phyloP scores from a whole-genome alignment of 768 basidiomycete genomes.

The Phylloporus arenicola region DNA sequence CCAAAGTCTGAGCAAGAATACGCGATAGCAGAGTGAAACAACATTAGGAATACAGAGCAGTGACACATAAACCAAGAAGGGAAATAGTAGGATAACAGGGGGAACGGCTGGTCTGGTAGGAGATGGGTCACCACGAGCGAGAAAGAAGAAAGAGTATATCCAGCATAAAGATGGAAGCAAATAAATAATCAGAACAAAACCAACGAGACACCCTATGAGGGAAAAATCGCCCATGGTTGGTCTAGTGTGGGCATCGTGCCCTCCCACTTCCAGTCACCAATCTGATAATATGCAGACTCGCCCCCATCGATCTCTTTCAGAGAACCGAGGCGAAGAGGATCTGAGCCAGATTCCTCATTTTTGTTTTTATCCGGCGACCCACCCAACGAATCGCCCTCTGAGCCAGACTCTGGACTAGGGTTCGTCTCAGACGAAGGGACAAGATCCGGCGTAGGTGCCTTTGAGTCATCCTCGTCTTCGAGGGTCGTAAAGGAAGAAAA shows the following conservation, averaged over 20 bases:
- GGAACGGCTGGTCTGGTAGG: constrained; percentile 14
- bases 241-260: constrained; percentile 59
- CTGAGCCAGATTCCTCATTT: constrained; percentile 44
- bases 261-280: constrained; percentile 67
- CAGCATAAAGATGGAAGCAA: constrained; percentile 38
- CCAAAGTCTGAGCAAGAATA: constrained; percentile 34
- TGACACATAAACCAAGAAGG: constrained; percentile 40
- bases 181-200: constrained; percentile 35
- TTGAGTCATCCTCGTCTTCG: constrained; percentile 57
- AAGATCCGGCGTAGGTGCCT: constrained; percentile 72
- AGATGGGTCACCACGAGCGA: constrained; percentile 20
- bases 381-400: constrained; percentile 52
- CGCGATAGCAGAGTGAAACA: constrained; percentile 57
- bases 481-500: constrained; percentile 53
- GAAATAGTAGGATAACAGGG: constrained; percentile 34
- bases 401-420: constrained; percentile 69
- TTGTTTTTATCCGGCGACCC: constrained; percentile 46
- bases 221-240: constrained; percentile 69
- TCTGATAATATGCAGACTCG: constrained; percentile 60
- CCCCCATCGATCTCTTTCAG: constrained; percentile 74
- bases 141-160: constrained; percentile 33
- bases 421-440: constrained; percentile 67
- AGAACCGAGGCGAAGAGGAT: constrained; percentile 52
- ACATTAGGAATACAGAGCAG: constrained; percentile 54
- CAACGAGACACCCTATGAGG: constrained; percentile 25